Evolutionary conservation across 306 rosid species (phyloP).

Genomic region (Phaseolus lunatus): DNA sequence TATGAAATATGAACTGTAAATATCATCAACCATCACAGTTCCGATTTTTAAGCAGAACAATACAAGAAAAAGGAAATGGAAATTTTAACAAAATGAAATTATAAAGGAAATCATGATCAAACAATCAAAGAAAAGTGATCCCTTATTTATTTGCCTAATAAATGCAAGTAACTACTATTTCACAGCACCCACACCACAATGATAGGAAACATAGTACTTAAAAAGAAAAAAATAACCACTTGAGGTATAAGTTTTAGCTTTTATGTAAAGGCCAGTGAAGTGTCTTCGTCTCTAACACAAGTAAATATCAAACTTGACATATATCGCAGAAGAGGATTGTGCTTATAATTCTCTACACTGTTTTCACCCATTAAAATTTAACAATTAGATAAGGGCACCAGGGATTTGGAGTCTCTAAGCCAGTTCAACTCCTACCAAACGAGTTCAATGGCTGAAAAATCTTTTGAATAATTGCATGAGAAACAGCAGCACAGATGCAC

Average conservation of each 20-base stretch:
- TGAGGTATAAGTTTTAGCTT: conserved; percentile 1
- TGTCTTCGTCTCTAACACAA: not conserved
- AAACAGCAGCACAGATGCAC: not conserved
- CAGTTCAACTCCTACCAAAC: conserved; percentile 4
- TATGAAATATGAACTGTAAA: conserved; percentile 30
- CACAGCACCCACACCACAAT: conserved; percentile 5
- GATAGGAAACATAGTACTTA: conserved; percentile 13
- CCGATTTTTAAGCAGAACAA: conserved; percentile 19
- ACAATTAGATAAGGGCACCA: conserved; percentile 12
- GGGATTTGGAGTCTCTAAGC: not conserved
- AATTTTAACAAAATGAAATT: conserved; percentile 3
- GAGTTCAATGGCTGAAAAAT: conserved; percentile 23
- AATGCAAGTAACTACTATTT: not conserved
- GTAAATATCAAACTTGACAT: conserved; percentile 9
- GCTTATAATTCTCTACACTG: not conserved
- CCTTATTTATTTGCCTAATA: conserved; percentile 26
- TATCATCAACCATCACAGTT: conserved; percentile 11
- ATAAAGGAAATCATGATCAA: conserved; percentile 13
- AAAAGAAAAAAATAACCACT: conserved; percentile 25
- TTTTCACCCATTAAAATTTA: not conserved
- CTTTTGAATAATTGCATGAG: not conserved
- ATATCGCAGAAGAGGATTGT: not conserved
- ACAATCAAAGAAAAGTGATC: conserved; percentile 6
- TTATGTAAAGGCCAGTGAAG: not conserved
- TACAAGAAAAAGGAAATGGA: conserved; percentile 1